Evolutionary conservation across 2,329 filamentous ascomycete genomes (phyloP), one percentile per base, ranked within the genome.

Genomic region (Fusarium virguliforme): DNA sequence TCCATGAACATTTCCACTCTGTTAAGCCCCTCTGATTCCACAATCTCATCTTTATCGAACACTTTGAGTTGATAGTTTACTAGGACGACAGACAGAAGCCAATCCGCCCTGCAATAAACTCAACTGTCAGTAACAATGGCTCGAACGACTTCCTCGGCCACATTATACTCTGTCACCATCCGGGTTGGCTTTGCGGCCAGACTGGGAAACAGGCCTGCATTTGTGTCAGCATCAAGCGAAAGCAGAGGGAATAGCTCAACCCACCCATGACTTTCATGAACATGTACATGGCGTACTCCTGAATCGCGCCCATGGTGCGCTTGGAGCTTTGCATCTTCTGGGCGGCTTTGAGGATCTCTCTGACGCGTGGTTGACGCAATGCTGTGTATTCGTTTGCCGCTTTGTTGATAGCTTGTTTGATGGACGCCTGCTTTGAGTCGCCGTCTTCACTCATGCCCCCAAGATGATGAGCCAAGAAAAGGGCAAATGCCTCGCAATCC

Each of bases 251-350:
- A 38, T 10, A 8, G 15, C 5, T 26, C 1, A n/a, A 53, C 61
- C 34, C 12, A 64, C 64, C 61, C 5, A 64, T 60, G 12, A 64
- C n/a, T 15, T 41, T 67, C 61, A 67, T 67, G 28, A 60, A 64
- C 4, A 56, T 60, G 24, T 64, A 67, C 64, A 64, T 67, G 22
- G 60, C 22, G 37, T 64, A 67, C 43, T 67, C 64, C 41, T 67
- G 64, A 9, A 67, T 51, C 1, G 10, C 35, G 8, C 64, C 64
- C 61, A 64, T 64, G 8, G 50, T 57, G 9, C 61, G 55, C 41
- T 64, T 67, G 4, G 64, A 64, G 8, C 24, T 60, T 48, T 64
- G 56, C 22, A 64, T 67, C 32, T 60, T 67, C 35, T 67, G 64
- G 3, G 64, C 61, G 2, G 61, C 64, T 13, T 61, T 51, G n/a